Evolutionary conservation across 768 basidiomycete species (phyloP), one percentile per base, ranked within the genome.

Genomic region (Udeniomyces megalosporus): DNA sequence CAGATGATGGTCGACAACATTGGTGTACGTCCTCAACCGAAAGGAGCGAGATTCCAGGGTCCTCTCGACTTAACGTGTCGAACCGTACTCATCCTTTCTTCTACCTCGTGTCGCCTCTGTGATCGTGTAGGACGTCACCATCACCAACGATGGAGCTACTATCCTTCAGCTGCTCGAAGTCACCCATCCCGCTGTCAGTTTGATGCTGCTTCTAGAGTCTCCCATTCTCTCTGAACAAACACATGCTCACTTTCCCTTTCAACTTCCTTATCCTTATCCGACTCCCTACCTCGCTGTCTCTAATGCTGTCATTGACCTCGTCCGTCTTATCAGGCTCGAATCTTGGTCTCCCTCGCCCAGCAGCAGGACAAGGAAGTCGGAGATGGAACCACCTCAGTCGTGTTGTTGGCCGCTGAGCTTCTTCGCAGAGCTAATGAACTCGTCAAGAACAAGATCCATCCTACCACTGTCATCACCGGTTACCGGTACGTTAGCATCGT

Each of bases 351-450:
- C 75, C 86, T 99, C 49, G 91, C 95, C 1, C 92, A 97, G 75
- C 96, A 97, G 71, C 92, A 97, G 75, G 95, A 99, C 75, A 95
- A 92, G 73, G 95, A 99, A 75, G 95, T 99, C 11, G 95, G 95
- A 42, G 95, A 99, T 76, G 95, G 95, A 15, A 99, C 95, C 8
- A 99, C 95, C 2, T 96, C 91, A 26, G 95, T 99, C 47, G 95
- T 99, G 52, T 88, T 99, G 68, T 81, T 99, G 71, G 92, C 92
- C 58, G 91, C 95, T n/a, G 95, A 96, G 74, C 81, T 97, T 50
- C 79, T 97, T 67, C 84, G 88, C 66, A 82, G 95, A 58, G 95
- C 93, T 60, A 97, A 97, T 72, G 95, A 97, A 72, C 84, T 99
- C 48, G 91, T 99, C 67, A 89, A 95, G 76, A 84, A 88, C 67